These are phyloP conservation scores for Sporothrix phasma DNA, from an alignment of 2,329 filamentous ascomycete genomes.

Conservation along the genomic window DNA sequence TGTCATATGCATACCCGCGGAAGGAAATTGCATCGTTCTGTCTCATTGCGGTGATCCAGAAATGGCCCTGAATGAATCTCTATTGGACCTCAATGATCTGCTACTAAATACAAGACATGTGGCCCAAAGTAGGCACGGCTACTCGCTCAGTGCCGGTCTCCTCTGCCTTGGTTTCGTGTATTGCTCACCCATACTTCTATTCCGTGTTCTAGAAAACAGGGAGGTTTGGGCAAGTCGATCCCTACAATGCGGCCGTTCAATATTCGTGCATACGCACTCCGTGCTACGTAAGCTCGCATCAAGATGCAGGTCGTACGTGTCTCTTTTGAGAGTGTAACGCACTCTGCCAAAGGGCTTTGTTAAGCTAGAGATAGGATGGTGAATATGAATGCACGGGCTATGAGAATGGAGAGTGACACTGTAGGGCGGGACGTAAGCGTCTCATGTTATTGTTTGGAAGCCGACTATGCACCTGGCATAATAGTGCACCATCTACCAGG, in stretches of 20 bases:
- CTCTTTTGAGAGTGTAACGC: neutral
- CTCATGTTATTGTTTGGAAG: neutral
- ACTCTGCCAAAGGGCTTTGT: neutral
- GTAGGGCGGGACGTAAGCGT: neutral
- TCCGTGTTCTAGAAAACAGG: neutral
- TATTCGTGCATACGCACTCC: neutral
- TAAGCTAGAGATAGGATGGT: neutral
- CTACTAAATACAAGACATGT: neutral
- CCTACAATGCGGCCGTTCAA: neutral
- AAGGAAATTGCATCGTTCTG: neutral
- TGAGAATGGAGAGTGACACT: neutral
- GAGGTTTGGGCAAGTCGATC: neutral
- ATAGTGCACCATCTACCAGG: no score
- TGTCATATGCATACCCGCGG: neutral
- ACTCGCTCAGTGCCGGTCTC: neutral
- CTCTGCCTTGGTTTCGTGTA: no score
- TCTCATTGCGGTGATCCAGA: no score
- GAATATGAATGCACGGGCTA: neutral
- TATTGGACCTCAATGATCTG: neutral
- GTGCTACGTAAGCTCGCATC: no score
- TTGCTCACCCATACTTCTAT: neutral
- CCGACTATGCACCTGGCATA: no score
- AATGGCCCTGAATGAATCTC: no score
- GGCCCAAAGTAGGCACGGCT: neutral
- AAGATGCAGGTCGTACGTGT: neutral